These are phyloP conservation scores for Leccinum pellstonianum DNA, from an alignment of 768 basidiomycete species.

Conservation along the genomic window DNA sequence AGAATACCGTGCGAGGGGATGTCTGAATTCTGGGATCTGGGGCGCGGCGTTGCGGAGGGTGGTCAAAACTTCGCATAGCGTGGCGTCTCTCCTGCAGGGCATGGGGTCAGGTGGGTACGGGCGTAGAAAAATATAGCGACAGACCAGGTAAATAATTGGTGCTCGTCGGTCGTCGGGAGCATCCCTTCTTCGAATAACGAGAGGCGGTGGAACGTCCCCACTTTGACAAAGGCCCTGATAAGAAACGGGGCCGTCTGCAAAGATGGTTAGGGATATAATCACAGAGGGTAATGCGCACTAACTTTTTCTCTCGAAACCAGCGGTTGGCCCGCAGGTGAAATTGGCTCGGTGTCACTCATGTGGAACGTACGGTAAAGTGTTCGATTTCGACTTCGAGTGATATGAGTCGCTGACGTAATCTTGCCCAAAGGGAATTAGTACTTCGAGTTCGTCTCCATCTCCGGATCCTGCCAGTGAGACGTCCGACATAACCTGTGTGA, in stretches of 20 bases:
- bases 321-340: slow-evolving; percentile 45
- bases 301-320: slow-evolving; percentile 61
- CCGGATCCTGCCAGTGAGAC: no score
- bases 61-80: slow-evolving; percentile 74
- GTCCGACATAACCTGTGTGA: no score
- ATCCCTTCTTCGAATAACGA: slow-evolving; percentile 75
- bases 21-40: slow-evolving; percentile 66
- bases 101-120: neutral
- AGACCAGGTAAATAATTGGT: slow-evolving; percentile 80
- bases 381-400: neutral
- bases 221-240: slow-evolving; percentile 79
- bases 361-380: neutral
- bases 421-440: neutral
- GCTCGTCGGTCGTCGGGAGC: slow-evolving; percentile 76
- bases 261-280: neutral
- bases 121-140: slow-evolving; percentile 11
- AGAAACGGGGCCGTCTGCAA: slow-evolving; percentile 76
- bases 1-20: slow-evolving; percentile 78
- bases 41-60: slow-evolving; percentile 74
- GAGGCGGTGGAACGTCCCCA: slow-evolving; percentile 73
- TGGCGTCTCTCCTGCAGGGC: slow-evolving; percentile 70
- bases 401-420: neutral
- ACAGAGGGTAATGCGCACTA: neutral
- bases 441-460: neutral
- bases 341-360: slow-evolving; percentile 40